These are phyloP conservation scores for Bjerkandera adusta DNA, from an alignment of 1,284 basidiomycete genomes.

Conservation along the genomic window DNA sequence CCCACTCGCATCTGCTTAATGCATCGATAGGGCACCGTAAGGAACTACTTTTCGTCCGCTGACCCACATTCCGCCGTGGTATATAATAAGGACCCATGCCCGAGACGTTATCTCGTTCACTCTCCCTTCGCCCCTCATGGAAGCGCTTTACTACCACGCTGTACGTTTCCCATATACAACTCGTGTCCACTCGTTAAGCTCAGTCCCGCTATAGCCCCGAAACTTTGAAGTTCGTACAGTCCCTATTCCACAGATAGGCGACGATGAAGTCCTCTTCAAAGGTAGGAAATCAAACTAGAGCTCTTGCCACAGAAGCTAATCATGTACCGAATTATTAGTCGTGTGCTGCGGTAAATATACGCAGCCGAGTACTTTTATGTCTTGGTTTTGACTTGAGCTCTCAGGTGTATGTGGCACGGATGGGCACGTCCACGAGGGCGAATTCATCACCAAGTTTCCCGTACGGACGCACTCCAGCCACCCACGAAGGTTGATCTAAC, in stretches of 20 bases:
- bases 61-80: no score
- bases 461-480: constrained; percentile 32
- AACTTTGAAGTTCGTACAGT: constrained; percentile 63
- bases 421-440: constrained; percentile 59
- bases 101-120: no score
- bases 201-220: constrained; percentile 43
- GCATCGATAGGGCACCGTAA: no score
- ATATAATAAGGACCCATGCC: no score
- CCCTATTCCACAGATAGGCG: constrained; percentile 57
- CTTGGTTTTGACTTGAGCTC: constrained; percentile 8
- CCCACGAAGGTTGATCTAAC: constrained; percentile 14
- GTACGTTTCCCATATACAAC: constrained; percentile 24
- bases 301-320: no score
- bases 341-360: constrained; percentile 43
- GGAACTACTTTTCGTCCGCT: no score
- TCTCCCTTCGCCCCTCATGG: no score
- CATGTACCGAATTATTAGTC: constrained; percentile 36
- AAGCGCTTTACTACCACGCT: constrained; percentile 53
- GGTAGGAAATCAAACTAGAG: constrained; percentile 37
- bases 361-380: neutral
- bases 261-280: constrained; percentile 72
- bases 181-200: neutral
- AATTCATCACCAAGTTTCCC: constrained; percentile 76
- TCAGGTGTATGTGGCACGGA: constrained; percentile 77
- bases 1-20: no score